Base-by-base conservation (phyloP, 345 rosid species). In the Anacardium occidentale region DNA sequence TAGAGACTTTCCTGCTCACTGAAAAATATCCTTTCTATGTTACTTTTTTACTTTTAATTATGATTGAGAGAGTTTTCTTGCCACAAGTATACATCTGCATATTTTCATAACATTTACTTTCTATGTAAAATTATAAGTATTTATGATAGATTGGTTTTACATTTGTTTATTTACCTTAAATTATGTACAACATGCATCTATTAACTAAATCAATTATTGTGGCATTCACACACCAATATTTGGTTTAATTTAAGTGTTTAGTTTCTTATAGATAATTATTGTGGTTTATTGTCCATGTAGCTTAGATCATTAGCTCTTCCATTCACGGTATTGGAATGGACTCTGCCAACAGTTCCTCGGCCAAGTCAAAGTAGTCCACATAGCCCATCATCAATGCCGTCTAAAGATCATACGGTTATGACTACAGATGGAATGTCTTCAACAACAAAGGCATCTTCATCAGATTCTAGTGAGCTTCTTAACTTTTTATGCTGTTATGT, bases 271-370 rank as follows among this genome's bases (percentile, higher is more conserved):
- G 80, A 75, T 87, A 79, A 71, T 90, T 81, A 78, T 83, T 79
- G 68, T 81, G 61, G 74, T 76, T 78, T 75, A 75, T 84, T 72
- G 80, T 79, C 71, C 69, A 78, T 90, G 91, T 95, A 95, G 99
- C 97, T 95, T 92, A 92, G 99, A 92, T 92, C 99, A 75, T 88
- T 95, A 87, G 98, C 98, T 79, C 97, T 94, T 85, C 98, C 98
- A 77, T 95, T 95, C 90, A 90, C 99, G 74, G 98, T 92, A 76
- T 81, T 95, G 86, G 99, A 95, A 85, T 95, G 98, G 99, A 95
- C 98, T 70, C 99, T 95, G 81, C 99, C 99, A 71, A 86, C 98
- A 71, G 90, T 89, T 84, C 99, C 98, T 11, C 85, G 88, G 68
- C 89, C 93, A 80, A 80, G 69, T 78, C 94, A 82, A 82, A 82